Percentiles rank a stretch among this genome's conserved stretches.
Conservation (phyloP, 2,329 filamentous ascomycete genomes). For the Colletotrichum tanaceti region DNA sequence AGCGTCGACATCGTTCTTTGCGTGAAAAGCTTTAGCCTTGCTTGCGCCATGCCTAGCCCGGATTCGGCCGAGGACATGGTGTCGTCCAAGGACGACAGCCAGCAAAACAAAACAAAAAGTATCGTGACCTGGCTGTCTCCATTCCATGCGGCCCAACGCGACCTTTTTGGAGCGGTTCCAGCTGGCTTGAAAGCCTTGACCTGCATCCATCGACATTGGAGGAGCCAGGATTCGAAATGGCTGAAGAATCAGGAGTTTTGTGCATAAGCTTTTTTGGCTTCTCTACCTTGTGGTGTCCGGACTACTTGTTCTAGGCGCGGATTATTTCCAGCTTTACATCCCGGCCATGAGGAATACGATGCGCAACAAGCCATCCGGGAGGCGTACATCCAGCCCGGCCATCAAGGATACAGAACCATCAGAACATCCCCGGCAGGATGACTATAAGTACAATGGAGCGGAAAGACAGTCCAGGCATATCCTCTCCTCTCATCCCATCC, state of each 20-base stretch:
- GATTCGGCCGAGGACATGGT: background rate
- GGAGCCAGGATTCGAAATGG: conserved; percentile 8
- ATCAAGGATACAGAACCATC: background rate
- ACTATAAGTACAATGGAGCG: conserved; percentile 27
- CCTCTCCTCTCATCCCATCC: conserved; percentile 26
- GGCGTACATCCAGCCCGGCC: background rate
- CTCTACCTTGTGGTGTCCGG: background rate
- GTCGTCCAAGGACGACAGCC: background rate
- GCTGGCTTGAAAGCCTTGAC: conserved; percentile 11
- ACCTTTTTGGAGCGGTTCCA: background rate
- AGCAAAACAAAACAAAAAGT: background rate
- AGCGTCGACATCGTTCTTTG: background rate
- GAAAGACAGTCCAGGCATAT: background rate
- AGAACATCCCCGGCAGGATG: background rate
- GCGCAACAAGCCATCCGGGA: conserved; percentile 10
- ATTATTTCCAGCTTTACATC: no score
- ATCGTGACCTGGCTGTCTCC: background rate
- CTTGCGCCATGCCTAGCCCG: background rate
- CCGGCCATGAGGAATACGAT: background rate
- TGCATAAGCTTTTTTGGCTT: conserved; percentile 27
- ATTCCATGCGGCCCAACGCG: background rate
- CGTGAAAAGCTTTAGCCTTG: background rate
- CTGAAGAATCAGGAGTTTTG: conserved; percentile 16
- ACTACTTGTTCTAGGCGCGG: background rate
- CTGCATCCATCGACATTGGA: conserved; percentile 20